phyloP scores from a whole-genome alignment of 164 flowering plant species.

The Annona cherimola region DNA sequence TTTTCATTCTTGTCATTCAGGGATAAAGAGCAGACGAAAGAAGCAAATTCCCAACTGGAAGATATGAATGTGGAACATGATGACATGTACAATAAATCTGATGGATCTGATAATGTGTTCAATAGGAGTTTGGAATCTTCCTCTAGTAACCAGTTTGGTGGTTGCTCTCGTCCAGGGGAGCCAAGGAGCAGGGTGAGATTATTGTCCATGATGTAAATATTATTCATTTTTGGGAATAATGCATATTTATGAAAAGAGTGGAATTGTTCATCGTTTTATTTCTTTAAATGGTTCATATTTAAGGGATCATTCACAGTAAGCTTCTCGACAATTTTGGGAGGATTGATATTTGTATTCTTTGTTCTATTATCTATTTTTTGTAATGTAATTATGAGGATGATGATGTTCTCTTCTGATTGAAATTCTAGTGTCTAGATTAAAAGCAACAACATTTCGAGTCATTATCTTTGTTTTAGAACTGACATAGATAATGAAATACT shows the following conservation, averaged over 20 bases:
- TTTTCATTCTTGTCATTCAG: slow-evolving; percentile 27
- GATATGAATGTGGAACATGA: slow-evolving; percentile 25
- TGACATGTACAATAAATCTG: slow-evolving; percentile 39
- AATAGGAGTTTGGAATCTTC: slow-evolving; percentile 32
- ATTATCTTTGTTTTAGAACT: too few species aligned
- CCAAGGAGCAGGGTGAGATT: slow-evolving; percentile 43
- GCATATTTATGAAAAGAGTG: not conserved
- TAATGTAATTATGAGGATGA: too few species aligned
- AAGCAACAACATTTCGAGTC: too few species aligned
- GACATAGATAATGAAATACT: too few species aligned
- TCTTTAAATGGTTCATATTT: not conserved
- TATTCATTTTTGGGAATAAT: not conserved
- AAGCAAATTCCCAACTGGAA: slow-evolving; percentile 25
- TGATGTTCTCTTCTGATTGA: too few species aligned
- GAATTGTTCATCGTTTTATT: not conserved
- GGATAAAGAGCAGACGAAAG: slow-evolving; percentile 30
- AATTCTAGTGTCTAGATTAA: too few species aligned
- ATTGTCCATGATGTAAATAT: slow-evolving; percentile 1
- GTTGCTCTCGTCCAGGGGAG: slow-evolving; percentile 35
- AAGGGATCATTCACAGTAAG: not conserved
- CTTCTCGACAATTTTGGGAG: not conserved
- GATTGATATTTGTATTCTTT: not conserved
- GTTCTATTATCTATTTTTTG: too few species aligned
- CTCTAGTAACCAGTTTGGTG: slow-evolving; percentile 37
- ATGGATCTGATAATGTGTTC: slow-evolving; percentile 36